Evolutionary conservation across 768 basidiomycete species (phyloP).

Genomic region (Piloderma croceum): DNA sequence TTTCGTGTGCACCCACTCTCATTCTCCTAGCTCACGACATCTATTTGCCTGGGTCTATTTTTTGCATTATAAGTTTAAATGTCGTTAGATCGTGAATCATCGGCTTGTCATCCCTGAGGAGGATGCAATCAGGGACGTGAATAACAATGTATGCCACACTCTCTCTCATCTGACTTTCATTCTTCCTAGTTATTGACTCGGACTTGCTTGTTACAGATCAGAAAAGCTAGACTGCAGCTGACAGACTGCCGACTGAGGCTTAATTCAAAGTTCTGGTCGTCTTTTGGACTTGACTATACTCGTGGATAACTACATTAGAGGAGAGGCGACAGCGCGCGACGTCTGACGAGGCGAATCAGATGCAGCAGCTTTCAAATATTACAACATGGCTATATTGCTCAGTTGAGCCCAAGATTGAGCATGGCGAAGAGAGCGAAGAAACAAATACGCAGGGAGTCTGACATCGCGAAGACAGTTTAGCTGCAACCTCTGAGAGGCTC

Average conservation of each 20-base stretch:
- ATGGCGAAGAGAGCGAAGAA: conserved; percentile 50
- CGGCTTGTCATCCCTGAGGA: no score
- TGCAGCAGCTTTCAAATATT: conserved; percentile 12
- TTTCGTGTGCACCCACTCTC: no score
- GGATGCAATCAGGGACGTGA: conserved; percentile 74
- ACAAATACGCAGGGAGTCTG: conserved; percentile 44
- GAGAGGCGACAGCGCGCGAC: conserved; percentile 49
- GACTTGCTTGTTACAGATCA: no score
- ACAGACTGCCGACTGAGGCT: conserved; percentile 67
- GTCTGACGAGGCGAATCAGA: conserved; percentile 18
- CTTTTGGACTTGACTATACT: conserved; percentile 71
- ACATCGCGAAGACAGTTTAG: conserved; percentile 52
- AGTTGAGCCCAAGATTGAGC: conserved; percentile 67
- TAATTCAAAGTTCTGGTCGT: conserved; percentile 83
- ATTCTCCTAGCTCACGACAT: no score
- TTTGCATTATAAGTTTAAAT: no score
- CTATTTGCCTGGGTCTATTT: no score
- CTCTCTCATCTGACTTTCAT: neutral
- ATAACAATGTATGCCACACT: conserved; percentile 59
- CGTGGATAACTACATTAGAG: conserved; percentile 55
- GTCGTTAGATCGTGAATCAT: no score
- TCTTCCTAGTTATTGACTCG: conserved; percentile 1
- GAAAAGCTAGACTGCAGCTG: conserved; percentile 56
- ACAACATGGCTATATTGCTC: conserved; percentile 87
- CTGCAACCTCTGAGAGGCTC: conserved; percentile 82